Evolutionary conservation across 495 filamentous ascomycete species (phyloP).

Genomic region (Recurvomyces mirabilis): DNA sequence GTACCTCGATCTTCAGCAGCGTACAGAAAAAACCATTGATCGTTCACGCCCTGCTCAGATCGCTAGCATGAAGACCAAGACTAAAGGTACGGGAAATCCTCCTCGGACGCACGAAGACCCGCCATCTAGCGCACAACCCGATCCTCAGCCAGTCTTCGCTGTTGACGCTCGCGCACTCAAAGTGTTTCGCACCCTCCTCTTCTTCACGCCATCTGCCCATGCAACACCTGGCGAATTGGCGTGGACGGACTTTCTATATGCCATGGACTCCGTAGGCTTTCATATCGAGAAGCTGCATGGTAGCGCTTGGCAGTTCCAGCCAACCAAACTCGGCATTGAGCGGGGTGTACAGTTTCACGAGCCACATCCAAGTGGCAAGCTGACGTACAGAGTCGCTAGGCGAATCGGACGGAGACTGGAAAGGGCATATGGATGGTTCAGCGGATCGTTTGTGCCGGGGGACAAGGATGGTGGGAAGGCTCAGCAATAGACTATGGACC

Average conservation of each 20-base stretch:
- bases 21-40: background rate
- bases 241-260: constrained; percentile 43
- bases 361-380: constrained; percentile 39
- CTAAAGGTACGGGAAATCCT: background rate
- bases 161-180: constrained; percentile 38
- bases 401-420: constrained; percentile 36
- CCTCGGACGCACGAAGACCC: background rate
- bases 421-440: constrained; percentile 38
- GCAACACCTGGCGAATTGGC: constrained; percentile 35
- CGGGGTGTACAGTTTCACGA: constrained; percentile 45
- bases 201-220: constrained; percentile 12
- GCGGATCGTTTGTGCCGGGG: constrained; percentile 31
- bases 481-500: too few relatives aligned
- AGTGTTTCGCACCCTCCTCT: constrained; percentile 40
- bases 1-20: too few relatives aligned
- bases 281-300: constrained; percentile 40
- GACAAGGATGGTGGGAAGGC: too few relatives aligned
- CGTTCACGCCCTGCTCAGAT: background rate
- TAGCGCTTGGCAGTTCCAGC: constrained; percentile 41
- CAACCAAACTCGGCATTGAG: constrained; percentile 28
- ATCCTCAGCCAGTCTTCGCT: constrained; percentile 18
- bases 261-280: constrained; percentile 40
- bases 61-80: background rate
- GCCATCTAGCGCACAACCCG: background rate
- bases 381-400: constrained; percentile 32